Evolutionary conservation across 2,329 filamentous ascomycete genomes (phyloP).

Genomic region (Pseudocercospora cruenta): DNA sequence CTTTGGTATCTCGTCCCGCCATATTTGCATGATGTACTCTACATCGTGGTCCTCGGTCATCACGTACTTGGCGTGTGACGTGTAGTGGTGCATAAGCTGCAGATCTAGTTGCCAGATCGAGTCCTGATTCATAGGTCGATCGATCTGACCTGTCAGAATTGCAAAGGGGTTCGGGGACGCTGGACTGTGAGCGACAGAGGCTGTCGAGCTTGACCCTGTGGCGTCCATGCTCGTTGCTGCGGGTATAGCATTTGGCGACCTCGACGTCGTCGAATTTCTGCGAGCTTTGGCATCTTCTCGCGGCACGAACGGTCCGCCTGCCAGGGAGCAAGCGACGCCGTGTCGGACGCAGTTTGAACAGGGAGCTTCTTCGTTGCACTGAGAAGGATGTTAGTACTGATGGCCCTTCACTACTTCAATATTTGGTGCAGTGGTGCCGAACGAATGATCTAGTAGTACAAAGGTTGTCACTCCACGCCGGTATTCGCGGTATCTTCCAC

Average conservation of each 20-base stretch:
- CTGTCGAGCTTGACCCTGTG: slow-evolving; percentile 13
- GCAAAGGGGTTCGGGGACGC: slow-evolving; percentile 26
- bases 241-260: slow-evolving; percentile 20
- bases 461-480: neutral
- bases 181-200: slow-evolving; percentile 18
- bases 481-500: too few species aligned
- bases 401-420: neutral
- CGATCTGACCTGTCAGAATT: slow-evolving; percentile 33
- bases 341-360: slow-evolving; percentile 39
- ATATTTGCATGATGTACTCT: slow-evolving; percentile 30
- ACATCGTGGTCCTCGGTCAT: slow-evolving; percentile 31
- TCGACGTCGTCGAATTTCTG: slow-evolving; percentile 28
- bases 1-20: slow-evolving; percentile 34
- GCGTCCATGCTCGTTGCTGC: slow-evolving; percentile 26
- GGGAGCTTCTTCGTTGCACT: slow-evolving; percentile 38
- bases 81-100: slow-evolving; percentile 39
- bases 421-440: neutral
- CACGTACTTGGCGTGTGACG: slow-evolving; percentile 29
- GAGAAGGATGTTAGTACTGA: neutral
- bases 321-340: slow-evolving; percentile 36
- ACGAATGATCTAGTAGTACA: neutral
- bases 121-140: slow-evolving; percentile 28
- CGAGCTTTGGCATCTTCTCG: slow-evolving; percentile 34
- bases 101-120: slow-evolving; percentile 35
- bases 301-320: slow-evolving; percentile 36